A percentile compares a stretch with the other conserved stretches of the same genome.
These are phyloP conservation scores for Trypanosoma rangeli DNA, from an alignment of 208 protist species.

Conservation along the genomic window DNA sequence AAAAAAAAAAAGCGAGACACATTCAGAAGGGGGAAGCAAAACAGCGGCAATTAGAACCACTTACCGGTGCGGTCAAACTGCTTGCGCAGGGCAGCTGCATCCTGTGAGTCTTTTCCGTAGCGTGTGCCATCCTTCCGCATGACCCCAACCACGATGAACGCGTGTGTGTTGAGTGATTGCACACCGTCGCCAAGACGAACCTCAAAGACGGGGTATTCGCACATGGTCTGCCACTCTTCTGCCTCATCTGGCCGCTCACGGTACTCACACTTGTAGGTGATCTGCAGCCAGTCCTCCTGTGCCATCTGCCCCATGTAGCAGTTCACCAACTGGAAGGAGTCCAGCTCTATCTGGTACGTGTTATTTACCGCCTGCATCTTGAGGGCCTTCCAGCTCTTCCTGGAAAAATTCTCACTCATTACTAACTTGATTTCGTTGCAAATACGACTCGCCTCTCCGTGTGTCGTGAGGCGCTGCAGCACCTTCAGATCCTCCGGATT, in stretches of 20 bases:
- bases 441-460: constrained; percentile 85
- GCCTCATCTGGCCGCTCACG: constrained; percentile 57
- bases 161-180: constrained; percentile 61
- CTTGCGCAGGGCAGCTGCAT: constrained; percentile 85
- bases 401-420: constrained; percentile 85
- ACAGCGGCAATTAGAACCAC: constrained; percentile 60
- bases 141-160: constrained; percentile 87
- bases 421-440: constrained; percentile 69
- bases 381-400: constrained; percentile 88
- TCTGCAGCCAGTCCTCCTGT: constrained; percentile 89
- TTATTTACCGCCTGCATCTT: constrained; percentile 58
- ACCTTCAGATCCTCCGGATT: constrained; percentile 60
- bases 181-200: constrained; percentile 84
- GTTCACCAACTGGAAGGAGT: constrained; percentile 81
- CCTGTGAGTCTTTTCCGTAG: constrained; percentile 88
- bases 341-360: constrained; percentile 85
- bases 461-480: constrained; percentile 85
- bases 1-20: neutral
- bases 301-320: constrained; percentile 92
- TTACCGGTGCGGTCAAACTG: constrained; percentile 83
- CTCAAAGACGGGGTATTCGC: constrained; percentile 90
- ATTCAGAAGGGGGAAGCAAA: neutral
- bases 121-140: constrained; percentile 87
- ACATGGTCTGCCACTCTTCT: constrained; percentile 68
- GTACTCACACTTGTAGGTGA: constrained; percentile 86